Evolutionary conservation across 2,329 filamentous ascomycete genomes (phyloP).

Genomic region (Allantophomopsis cytisporea): DNA sequence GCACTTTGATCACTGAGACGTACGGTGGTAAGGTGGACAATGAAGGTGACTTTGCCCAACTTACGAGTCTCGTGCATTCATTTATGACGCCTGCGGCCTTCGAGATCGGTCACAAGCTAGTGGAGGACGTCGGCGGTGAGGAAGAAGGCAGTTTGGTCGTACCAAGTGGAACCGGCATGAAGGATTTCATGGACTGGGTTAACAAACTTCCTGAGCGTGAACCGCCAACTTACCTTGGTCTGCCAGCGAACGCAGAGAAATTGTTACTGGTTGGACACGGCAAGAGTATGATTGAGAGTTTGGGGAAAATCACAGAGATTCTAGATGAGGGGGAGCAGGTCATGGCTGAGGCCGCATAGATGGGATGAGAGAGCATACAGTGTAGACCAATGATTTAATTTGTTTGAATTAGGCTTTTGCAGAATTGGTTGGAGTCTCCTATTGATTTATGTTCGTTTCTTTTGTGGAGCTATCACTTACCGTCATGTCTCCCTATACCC

Average conservation of each 20-base stretch:
- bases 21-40: conserved; percentile 98
- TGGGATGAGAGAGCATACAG: too few relatives aligned
- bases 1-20: conserved; percentile 80
- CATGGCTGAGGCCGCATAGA: conserved; percentile 45
- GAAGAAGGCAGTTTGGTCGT: conserved; percentile 53
- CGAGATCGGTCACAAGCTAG: conserved; percentile 82
- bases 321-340: conserved; percentile 90
- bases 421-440: too few relatives aligned
- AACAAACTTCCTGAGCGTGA: conserved; percentile 86
- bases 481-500: too few relatives aligned
- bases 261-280: conserved; percentile 81
- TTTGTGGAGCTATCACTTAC: too few relatives aligned
- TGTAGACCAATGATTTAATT: too few relatives aligned
- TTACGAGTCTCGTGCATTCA: conserved; percentile 59
- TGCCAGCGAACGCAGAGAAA: conserved; percentile 96
- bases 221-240: conserved; percentile 84
- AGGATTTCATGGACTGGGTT: conserved; percentile 85
- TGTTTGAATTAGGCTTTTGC: too few relatives aligned
- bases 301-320: conserved; percentile 74
- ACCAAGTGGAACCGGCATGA: conserved; percentile 67
- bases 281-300: conserved; percentile 67
- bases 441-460: too few relatives aligned
- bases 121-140: conserved; percentile 37
- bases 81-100: conserved; percentile 83
- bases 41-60: conserved; percentile 64